Evolutionary conservation across 2,329 filamentous ascomycete genomes (phyloP), one percentile per base, ranked within the genome.

Genomic region (Drechslerella stenobrocha): DNA sequence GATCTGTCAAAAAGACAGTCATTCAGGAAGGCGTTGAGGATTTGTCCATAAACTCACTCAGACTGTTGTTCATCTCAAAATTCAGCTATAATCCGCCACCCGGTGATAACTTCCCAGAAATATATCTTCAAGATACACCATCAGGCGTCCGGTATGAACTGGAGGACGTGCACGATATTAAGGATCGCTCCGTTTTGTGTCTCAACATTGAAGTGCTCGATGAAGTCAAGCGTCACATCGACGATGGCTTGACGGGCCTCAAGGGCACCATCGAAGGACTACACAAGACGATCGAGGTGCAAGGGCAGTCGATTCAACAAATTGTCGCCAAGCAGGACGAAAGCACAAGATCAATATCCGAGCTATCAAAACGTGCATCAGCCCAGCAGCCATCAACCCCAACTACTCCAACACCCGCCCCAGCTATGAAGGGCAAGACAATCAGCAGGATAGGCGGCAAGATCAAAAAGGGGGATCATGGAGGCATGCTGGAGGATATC

Each of bases 71-170:
- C 73, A 98, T 98, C 72, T 93, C 98, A 72, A 98, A 96, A 75
- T 98, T 98, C 75, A 93, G 92, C 0, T 98, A 95, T 91, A 97
- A 96, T 73, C 96, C 92, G 0, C 91, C 97, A 73, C 87, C 90
- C 67, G 93, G 93, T 5, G 84, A 85, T 11, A 93, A 98, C 75
- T 79, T 98, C 45, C 93, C 93, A 0, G 93, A 98, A 73, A 97
- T 98, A 13, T 96, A 98, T 76, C 93, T 98, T 13, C 93, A 98
- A 76, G 93, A 98, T 75, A 87, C 91, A 0, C 83, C 96, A 1
- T 97, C 93, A 6, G 93, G 93, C 0, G 88, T 98, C n/a, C 87
- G 93, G 13, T 92, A 98, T 76, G 93, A 98, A 77, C 79, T 98
- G 22, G 93, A 98, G 76, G 93, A 98, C 74, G 80, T 98, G 26